Evolutionary conservation across 257 asterid species (phyloP).

Genomic region (Nicotiana undulata): DNA sequence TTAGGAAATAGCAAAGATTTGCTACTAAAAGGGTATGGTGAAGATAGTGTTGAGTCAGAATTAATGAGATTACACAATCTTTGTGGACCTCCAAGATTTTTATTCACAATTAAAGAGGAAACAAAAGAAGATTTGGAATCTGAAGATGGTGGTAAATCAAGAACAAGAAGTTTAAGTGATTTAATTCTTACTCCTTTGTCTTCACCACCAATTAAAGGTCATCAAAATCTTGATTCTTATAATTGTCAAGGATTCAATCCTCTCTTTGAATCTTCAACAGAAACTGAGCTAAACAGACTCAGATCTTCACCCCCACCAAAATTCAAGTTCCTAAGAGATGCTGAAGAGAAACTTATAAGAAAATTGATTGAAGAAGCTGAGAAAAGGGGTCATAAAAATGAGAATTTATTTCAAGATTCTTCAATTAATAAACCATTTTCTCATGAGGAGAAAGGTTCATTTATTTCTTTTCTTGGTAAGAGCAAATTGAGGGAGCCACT

Average conservation of each 20-base stretch:
- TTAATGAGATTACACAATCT: conserved; percentile 78
- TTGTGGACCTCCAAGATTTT: conserved; percentile 89
- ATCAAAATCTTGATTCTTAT: conserved; percentile 37
- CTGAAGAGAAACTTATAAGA: conserved; percentile 76
- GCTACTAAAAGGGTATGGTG: conserved; percentile 35
- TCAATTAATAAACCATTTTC: neutral
- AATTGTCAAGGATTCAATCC: conserved; percentile 67
- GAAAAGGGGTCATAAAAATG: conserved; percentile 19
- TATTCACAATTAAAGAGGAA: conserved; percentile 87
- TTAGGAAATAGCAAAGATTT: conserved; percentile 29
- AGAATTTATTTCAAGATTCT: conserved; percentile 16
- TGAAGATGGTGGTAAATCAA: conserved; percentile 68
- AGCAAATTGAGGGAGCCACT: conserved; percentile 25
- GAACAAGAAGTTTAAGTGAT: conserved; percentile 68
- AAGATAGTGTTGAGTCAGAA: conserved; percentile 65
- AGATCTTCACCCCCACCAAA: conserved; percentile 94
- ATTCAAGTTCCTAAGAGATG: conserved; percentile 86
- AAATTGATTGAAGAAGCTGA: conserved; percentile 49
- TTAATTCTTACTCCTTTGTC: conserved; percentile 51
- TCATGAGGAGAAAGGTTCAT: conserved; percentile 32
- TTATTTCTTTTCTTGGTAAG: conserved; percentile 29
- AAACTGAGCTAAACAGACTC: conserved; percentile 44
- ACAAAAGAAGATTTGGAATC: conserved; percentile 86
- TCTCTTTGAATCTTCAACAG: conserved; percentile 58
- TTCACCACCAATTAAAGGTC: conserved; percentile 50